A percentile compares a stretch with the other conserved stretches of the same genome.
Evolutionary conservation across 495 filamentous ascomycete genomes (phyloP).

Genomic region (Neurospora intermedia): DNA sequence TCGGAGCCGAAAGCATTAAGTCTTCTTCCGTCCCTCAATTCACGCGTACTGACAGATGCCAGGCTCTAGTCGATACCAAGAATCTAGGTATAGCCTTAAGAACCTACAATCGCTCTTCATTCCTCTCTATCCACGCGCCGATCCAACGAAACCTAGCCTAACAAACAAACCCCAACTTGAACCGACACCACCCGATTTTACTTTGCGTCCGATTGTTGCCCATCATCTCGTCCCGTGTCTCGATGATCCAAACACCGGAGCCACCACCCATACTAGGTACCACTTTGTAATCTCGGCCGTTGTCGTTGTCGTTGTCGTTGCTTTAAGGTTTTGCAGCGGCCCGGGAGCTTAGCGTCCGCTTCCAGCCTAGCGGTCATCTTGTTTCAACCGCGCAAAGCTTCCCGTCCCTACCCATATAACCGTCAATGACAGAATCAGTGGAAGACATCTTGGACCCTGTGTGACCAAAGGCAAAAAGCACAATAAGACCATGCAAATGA

Average conservation of each 20-base stretch:
- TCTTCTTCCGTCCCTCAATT: not conserved
- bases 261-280: too few relatives aligned
- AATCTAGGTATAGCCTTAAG: not conserved
- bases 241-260: not conserved
- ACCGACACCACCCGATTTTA: not conserved
- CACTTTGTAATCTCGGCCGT: too few relatives aligned
- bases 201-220: not conserved
- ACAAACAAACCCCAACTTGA: not conserved
- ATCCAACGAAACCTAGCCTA: not conserved
- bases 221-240: not conserved
- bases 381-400: too few relatives aligned
- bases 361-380: too few relatives aligned
- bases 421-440: too few relatives aligned
- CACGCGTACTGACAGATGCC: not conserved
- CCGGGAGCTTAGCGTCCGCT: too few relatives aligned
- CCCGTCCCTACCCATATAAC: too few relatives aligned
- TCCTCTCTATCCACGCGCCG: rapidly evolving
- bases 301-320: too few relatives aligned
- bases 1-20: not conserved
- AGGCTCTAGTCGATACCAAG: not conserved
- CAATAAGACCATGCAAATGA: too few relatives aligned
- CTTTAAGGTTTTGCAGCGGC: too few relatives aligned
- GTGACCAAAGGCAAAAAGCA: too few relatives aligned
- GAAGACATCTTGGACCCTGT: too few relatives aligned
- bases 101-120: not conserved